Base-by-base conservation (phyloP, 148 eudicot genomes). In the Vaccinium myrtillus region DNA sequence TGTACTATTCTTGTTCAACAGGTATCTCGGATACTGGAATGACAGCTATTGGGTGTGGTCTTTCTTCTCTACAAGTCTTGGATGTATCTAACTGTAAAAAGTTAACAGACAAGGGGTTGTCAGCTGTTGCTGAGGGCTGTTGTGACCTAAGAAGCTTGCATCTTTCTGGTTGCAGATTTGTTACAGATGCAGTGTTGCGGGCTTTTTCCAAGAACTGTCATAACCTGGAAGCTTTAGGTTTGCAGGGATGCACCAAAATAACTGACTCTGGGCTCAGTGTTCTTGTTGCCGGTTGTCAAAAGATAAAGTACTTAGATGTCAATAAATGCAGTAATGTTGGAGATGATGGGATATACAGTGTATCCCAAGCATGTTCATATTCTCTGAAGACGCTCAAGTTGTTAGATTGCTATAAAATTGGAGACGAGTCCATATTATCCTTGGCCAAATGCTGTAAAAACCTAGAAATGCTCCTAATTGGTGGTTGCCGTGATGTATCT, bases 21-120 rank as follows among this genome's bases (percentile, higher is more conserved):
- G 99, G 97, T 79, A 88, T 97, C 80, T 91, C 96, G 12, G 99
- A 97, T 91, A 74, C 86, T 39, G 99, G 98, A 85, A 81, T 97
- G 83, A 77, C 73, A 43, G 91, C 94, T 58, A 86, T 97, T 85
- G 99, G 93, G 86, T 86, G 87, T 8, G 80, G 85, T 90, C 97
- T 97, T 79, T 89, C 89, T 81, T 89, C 90, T 76, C 87, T 97
- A 75, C 95, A 92, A 84, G 87, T 88, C 51, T 88, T 97, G 78
- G 98, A 97, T 89, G 92, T 94, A 73, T 95, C 99, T 25, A 73
- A 89, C 84, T 97, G 98, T 89, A 91, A 91, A 87, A 97, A 97
- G 88, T 84, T 97, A 36, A 93, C 96, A 6, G 94, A 95, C 86
- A 88, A 88, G 88, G 99, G 98, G 16, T 86, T 97, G 43, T 87